phyloP scores from a whole-genome alignment of 192 early-diverging fungal genomes.

The Rhizophagus sp. region DNA sequence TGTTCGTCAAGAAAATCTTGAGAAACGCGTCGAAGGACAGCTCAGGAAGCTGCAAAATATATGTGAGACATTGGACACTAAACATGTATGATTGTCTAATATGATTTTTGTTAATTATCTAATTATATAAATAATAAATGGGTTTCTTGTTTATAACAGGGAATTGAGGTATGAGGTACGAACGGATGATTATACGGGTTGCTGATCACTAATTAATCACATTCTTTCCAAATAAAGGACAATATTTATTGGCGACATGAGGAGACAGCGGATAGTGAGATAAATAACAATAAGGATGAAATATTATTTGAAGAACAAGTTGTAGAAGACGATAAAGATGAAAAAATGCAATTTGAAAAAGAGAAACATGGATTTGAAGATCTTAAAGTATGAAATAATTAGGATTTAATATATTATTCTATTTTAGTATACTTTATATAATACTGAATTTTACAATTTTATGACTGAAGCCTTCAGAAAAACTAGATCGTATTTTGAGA shows the following conservation, averaged over 20 bases:
- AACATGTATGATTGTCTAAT: conserved; percentile 12
- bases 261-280: neutral
- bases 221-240: neutral
- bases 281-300: conserved; percentile 16
- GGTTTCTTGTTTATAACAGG: neutral
- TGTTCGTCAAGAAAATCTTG: conserved; percentile 29
- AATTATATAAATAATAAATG: neutral
- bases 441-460: neutral
- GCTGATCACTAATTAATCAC: neutral
- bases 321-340: conserved; percentile 34
- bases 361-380: neutral
- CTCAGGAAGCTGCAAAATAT: conserved; percentile 32
- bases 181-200: neutral
- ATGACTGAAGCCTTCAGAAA: conserved; percentile 37
- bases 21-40: conserved; percentile 27
- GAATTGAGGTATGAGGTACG: neutral
- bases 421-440: neutral
- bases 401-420: neutral
- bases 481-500: conserved; percentile 40
- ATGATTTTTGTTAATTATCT: neutral
- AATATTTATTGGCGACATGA: conserved; percentile 22
- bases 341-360: neutral
- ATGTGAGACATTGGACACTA: conserved; percentile 40
- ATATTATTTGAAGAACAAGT: conserved; percentile 28
- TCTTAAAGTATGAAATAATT: neutral